Conservation (phyloP, 1,284 basidiomycete species). For the Pyrrhoderma noxium region DNA sequence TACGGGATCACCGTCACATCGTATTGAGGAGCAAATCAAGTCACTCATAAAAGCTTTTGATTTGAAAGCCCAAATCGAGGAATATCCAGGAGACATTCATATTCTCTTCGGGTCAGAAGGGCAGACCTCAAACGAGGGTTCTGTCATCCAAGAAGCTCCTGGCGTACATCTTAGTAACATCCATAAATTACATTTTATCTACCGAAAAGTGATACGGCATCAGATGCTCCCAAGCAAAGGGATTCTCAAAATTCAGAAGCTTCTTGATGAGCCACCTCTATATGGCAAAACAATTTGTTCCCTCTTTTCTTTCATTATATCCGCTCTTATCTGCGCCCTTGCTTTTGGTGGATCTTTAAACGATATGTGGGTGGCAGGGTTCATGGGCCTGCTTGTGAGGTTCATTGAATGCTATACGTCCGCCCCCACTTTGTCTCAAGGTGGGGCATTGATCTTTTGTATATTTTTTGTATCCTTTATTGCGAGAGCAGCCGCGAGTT, state of each 20-base stretch:
- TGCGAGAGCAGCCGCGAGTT: conserved; percentile 56
- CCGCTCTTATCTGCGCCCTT: conserved; percentile 70
- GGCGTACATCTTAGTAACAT: conserved; percentile 54
- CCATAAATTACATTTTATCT: conserved; percentile 67
- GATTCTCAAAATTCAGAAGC: conserved; percentile 46
- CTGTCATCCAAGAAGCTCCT: conserved; percentile 38
- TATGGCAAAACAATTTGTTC: conserved; percentile 61
- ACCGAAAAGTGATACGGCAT: conserved; percentile 74
- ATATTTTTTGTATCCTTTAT: conserved; percentile 76
- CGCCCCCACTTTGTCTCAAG: conserved; percentile 74
- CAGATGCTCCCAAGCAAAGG: conserved; percentile 61
- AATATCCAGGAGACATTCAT: conserved; percentile 66
- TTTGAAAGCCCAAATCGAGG: conserved; percentile 66
- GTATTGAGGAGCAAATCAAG: conserved; percentile 74
- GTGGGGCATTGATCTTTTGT: conserved; percentile 83
- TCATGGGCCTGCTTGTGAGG: conserved; percentile 57
- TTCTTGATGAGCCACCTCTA: conserved; percentile 54
- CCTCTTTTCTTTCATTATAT: conserved; percentile 64
- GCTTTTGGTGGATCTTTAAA: conserved; percentile 78
- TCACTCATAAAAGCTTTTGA: conserved; percentile 47
- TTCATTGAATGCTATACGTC: conserved; percentile 66
- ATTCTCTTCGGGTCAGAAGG: conserved; percentile 65
- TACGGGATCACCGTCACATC: conserved; percentile 82
- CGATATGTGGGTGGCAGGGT: conserved; percentile 76
- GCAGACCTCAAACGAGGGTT: conserved; percentile 45